These are phyloP conservation scores for Fusarium acutatum DNA, from an alignment of 2,329 filamentous ascomycete genomes.

Conservation along the genomic window DNA sequence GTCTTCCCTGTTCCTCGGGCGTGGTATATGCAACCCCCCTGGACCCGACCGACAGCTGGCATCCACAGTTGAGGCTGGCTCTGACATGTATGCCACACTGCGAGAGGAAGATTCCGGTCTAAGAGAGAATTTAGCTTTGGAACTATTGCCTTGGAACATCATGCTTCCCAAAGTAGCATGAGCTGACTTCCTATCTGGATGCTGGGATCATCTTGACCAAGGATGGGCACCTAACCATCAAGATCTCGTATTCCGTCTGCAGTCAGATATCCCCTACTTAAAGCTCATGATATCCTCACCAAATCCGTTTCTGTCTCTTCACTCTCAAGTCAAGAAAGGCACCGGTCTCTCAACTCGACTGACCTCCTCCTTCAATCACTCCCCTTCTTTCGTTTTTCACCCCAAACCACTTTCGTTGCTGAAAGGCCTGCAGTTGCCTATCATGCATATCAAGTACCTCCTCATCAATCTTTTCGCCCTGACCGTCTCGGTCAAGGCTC, in stretches of 20 bases:
- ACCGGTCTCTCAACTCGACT: slow-evolving; percentile 16
- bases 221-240: neutral
- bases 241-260: slow-evolving; percentile 2
- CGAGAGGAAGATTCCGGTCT: neutral
- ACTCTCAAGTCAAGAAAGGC: slow-evolving; percentile 33
- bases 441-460: slow-evolving; percentile 34
- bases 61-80: slow-evolving; percentile 33
- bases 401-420: slow-evolving; percentile 11
- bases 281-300: slow-evolving; percentile 17
- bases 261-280: slow-evolving; percentile 14
- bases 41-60: slow-evolving; percentile 22
- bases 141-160: slow-evolving; percentile 21
- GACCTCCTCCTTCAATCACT: slow-evolving; percentile 23
- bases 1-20: neutral
- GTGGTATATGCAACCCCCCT: slow-evolving; percentile 18
- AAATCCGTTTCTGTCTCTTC: neutral
- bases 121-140: slow-evolving; percentile 27
- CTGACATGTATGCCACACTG: slow-evolving; percentile 28
- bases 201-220: neutral
- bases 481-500: slow-evolving; percentile 33
- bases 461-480: slow-evolving; percentile 30
- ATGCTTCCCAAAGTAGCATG: slow-evolving; percentile 26
- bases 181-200: slow-evolving; percentile 30
- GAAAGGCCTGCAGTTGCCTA: slow-evolving; percentile 30
- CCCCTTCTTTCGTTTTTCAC: neutral